These are phyloP conservation scores for thale cress (Arabidopsis thaliana) DNA, from an alignment of 345 rosid genomes.

Conservation along the genomic window TAIR10.1 NC_003071.7:13036501-13037000, in stretches of 20 bases:
- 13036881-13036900: slow-evolving; percentile 38
- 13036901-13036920: slow-evolving; percentile 20
- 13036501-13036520: too few species aligned
- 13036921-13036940: slow-evolving; percentile 10
- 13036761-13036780: slow-evolving; percentile 16
- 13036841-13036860: slow-evolving; percentile 2
- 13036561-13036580: neutral
- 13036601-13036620: too few species aligned
- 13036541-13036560: too few species aligned
- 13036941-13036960: slow-evolving; percentile 25
- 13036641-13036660: too few species aligned
- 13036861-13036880: slow-evolving; percentile 34
- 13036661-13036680: too few species aligned
- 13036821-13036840: slow-evolving; percentile 38
- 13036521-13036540: too few species aligned
- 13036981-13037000: neutral
- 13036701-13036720: neutral
- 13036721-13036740: slow-evolving; percentile 29
- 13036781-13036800: slow-evolving; percentile 10
- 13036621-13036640: too few species aligned
- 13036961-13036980: neutral
- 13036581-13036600: too few species aligned
- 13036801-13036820: slow-evolving; percentile 37
- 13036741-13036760: slow-evolving; percentile 35
- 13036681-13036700: neutral